Conservation (phyloP, 192 early-diverging fungal genomes). For the Obelidium mucronatum region DNA sequence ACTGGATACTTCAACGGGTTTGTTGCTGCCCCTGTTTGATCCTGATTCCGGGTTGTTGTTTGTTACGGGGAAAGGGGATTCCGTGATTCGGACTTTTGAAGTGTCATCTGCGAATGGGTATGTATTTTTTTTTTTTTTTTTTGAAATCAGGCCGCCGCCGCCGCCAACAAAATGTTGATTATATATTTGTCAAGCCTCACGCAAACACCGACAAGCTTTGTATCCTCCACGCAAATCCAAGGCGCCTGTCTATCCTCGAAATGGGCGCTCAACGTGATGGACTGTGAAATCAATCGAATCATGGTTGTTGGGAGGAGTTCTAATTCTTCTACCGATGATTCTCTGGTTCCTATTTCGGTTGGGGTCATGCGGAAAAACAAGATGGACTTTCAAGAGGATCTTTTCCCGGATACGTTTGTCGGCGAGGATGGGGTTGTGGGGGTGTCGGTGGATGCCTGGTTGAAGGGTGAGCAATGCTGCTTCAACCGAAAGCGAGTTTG, state of each 20-base stretch:
- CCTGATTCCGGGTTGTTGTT: constrained; percentile 82
- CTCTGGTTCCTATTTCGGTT: constrained; percentile 74
- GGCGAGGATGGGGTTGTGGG: constrained; percentile 45
- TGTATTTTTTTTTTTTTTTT: no score
- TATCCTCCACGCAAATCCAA: constrained; percentile 36
- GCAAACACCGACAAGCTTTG: constrained; percentile 11
- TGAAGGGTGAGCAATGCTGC: no score
- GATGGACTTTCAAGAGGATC: constrained; percentile 80
- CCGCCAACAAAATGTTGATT: no score
- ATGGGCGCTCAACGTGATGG: constrained; percentile 65
- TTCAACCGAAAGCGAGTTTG: constrained; percentile 5
- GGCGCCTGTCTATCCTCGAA: constrained; percentile 80
- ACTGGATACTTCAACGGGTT: constrained; percentile 75
- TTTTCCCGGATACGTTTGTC: constrained; percentile 85
- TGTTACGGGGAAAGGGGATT: constrained; percentile 74
- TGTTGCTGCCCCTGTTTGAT: constrained; percentile 78
- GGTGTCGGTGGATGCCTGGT: neutral
- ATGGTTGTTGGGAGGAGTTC: constrained; percentile 58
- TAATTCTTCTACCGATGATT: constrained; percentile 29
- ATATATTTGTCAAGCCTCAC: constrained; percentile 1
- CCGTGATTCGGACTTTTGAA: constrained; percentile 73
- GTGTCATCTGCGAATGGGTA: no score
- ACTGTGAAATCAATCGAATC: constrained; percentile 56
- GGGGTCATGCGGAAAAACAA: constrained; percentile 78
- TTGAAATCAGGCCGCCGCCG: no score